Evolutionary conservation across 2,329 filamentous ascomycete species (phyloP).

Genomic region (Thelonectria olida): DNA sequence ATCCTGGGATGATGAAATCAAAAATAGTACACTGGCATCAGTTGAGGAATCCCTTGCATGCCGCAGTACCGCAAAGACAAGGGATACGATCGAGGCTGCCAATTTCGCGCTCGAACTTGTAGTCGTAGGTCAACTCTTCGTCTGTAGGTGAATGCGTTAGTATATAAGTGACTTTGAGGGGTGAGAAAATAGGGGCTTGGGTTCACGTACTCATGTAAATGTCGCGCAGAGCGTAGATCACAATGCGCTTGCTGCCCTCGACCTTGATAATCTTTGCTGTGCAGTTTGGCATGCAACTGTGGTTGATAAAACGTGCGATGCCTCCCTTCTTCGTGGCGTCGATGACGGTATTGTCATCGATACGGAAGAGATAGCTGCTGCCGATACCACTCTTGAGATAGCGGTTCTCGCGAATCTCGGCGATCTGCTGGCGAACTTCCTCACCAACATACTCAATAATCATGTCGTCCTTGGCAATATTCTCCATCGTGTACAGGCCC

Average conservation of each 20-base stretch:
- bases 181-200: neutral
- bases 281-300: slow-evolving; percentile 97
- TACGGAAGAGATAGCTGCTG: slow-evolving; percentile 96
- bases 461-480: slow-evolving; percentile 97
- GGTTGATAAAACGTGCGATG: slow-evolving; percentile 98
- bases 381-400: slow-evolving; percentile 98
- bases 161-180: neutral
- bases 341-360: slow-evolving; percentile 96
- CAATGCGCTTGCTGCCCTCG: slow-evolving; percentile 96
- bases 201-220: slow-evolving; percentile 86
- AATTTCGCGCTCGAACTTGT: slow-evolving; percentile 98
- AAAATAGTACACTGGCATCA: slow-evolving; percentile 55
- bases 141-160: slow-evolving; percentile 64
- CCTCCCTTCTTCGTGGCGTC: slow-evolving; percentile 99
- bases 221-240: slow-evolving; percentile 97
- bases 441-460: slow-evolving; percentile 99
- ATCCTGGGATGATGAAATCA: neutral
- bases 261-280: slow-evolving; percentile 99
- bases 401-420: slow-evolving; percentile 90
- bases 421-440: slow-evolving; percentile 95
- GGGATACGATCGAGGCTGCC: slow-evolving; percentile 95
- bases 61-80: slow-evolving; percentile 93
- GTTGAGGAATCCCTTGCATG: slow-evolving; percentile 99
- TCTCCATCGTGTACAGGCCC: slow-evolving; percentile 97
- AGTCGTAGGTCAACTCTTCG: slow-evolving; percentile 99